Evolutionary conservation across 345 rosid genomes (phyloP), one percentile per base, ranked within the genome.

Genomic region (Citropsis articulata): DNA sequence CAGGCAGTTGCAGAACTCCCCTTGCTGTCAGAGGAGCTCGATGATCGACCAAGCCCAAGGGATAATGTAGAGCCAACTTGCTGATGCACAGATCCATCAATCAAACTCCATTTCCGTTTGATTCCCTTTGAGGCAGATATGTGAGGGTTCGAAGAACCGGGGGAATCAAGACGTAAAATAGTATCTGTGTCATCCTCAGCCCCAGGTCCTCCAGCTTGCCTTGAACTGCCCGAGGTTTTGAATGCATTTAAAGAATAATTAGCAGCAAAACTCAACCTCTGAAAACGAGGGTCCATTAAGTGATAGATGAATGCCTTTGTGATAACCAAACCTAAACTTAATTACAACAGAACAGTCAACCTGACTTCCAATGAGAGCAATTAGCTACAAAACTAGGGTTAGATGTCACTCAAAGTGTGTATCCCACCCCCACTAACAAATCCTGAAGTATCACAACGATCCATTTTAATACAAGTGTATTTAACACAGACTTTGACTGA

Each of bases 21-120:
- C 85, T 92, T 92, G 82, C 97, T 94, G 81, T 96, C 97, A 7
- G 99, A 94, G 64, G 99, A 94, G 84, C 98, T 92, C 16, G 94
- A 74, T 6, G 95, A 79, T 59, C 82, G 85, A 59, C 97, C 94
- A 21, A 96, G 84, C 74, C 95, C 90, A 75, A 94, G 97, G 64
- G 90, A 90, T 70, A 94, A 86, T 25, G 90, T 85, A 35, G 95
- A 86, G 79, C 90, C 94, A 84, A 75, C 86, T 84, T 85, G 82
- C 63, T 73, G 84, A 74, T 50, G 81, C 74, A 78, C 38, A 28
- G 91, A 76, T 68, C 85, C 85, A 76, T 82, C 82, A 42, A 95
- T 78, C 78, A 86, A 80, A 85, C 76, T 87, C 96, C 93, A 81
- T 80, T 92, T 96, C 78, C 98, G 89, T 85, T 96, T 94, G 69